Percentiles rank a stretch among this genome's conserved stretches.
These are phyloP conservation scores for Conringia planisiliqua DNA, from an alignment of 345 rosid genomes.

Conservation along the genomic window DNA sequence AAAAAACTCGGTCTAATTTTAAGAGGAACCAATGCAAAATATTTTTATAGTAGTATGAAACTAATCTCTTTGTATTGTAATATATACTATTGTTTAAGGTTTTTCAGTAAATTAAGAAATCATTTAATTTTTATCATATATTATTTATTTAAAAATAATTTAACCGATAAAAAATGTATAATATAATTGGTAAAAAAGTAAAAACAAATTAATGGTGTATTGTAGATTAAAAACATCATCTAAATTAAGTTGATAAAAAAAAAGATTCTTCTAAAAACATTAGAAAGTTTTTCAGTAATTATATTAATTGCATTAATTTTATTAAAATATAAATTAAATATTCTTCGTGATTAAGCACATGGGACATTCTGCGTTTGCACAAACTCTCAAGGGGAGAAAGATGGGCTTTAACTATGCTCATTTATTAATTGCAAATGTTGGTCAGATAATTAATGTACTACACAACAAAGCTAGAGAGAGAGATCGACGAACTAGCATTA, in stretches of 20 bases:
- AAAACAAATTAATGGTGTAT: no score
- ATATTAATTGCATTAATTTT: background rate
- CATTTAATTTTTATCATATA: no score
- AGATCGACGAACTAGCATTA: background rate
- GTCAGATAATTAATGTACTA: constrained; percentile 32
- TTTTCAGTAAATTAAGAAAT: no score
- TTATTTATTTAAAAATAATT: no score
- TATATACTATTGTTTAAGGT: no score
- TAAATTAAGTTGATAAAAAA: no score
- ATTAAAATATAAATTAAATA: background rate
- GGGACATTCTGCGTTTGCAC: constrained; percentile 36
- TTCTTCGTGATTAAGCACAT: constrained; percentile 26
- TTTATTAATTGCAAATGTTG: constrained; percentile 29
- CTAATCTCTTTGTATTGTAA: background rate
- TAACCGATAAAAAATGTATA: no score
- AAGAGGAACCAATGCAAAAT: background rate
- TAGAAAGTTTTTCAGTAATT: no score
- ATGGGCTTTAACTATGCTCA: constrained; percentile 24
- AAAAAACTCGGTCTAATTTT: background rate
- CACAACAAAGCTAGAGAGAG: constrained; percentile 22
- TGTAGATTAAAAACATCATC: no score
- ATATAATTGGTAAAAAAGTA: no score
- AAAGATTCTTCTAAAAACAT: no score
- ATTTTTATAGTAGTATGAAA: background rate
- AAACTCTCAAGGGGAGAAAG: constrained; percentile 28